Conservation (phyloP, 2,329 filamentous ascomycete species). For the Biscogniauxia sp. region DNA sequence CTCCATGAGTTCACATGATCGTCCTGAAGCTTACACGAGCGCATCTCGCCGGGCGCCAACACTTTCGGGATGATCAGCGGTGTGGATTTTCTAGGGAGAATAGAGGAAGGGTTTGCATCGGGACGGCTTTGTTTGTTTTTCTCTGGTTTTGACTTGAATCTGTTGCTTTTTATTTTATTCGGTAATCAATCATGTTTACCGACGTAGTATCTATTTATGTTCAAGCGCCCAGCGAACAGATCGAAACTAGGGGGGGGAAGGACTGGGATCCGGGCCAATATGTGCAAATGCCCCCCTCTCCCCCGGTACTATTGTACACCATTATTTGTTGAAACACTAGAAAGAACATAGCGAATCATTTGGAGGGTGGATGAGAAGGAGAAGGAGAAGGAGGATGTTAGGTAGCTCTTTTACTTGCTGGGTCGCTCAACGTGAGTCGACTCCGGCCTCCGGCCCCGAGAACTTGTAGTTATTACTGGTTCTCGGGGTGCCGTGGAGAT, state of each 20-base stretch:
- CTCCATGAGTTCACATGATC: background rate
- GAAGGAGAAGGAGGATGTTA: conserved; percentile 3
- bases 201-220: conserved; percentile 19
- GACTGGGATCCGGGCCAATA: background rate
- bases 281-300: background rate
- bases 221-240: conserved; percentile 7
- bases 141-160: conserved; percentile 3
- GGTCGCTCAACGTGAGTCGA: conserved; percentile 10
- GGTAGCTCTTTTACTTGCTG: conserved; percentile 12
- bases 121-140: conserved; percentile 2
- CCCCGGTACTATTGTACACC: background rate
- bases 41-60: background rate
- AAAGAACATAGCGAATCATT: conserved; percentile 1
- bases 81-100: background rate
- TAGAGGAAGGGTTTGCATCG: background rate
- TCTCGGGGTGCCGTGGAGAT: conserved; percentile 16
- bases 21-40: background rate
- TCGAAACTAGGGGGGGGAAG: background rate
- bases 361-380: conserved; percentile 13
- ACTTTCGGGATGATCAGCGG: conserved; percentile 2
- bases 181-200: conserved; percentile 27
- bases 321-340: background rate
- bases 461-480: background rate
- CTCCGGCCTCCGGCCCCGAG: conserved; percentile 17
- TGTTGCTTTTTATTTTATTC: conserved; percentile 1